Conservation (phyloP, 495 filamentous ascomycete species). For the Penicillium pulvis region DNA sequence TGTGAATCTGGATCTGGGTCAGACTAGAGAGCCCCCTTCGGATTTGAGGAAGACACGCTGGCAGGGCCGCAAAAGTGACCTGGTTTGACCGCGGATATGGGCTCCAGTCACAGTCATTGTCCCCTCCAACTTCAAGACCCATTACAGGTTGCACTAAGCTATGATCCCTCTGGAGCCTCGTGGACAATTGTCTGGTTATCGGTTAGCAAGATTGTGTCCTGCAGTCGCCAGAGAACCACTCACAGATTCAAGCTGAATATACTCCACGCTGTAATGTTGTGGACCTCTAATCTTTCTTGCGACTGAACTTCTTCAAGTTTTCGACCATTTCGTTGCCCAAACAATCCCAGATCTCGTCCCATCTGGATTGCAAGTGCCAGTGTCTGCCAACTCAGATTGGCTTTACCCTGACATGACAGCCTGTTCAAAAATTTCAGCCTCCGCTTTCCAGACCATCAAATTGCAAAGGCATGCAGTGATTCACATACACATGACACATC, state of each 20-base stretch:
- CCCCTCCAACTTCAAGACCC: conserved; percentile 19
- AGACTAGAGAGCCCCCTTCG: conserved; percentile 28
- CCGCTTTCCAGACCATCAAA: not conserved
- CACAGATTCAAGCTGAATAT: conserved; percentile 40
- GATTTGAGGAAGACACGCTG: conserved; percentile 35
- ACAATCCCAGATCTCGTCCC: conserved; percentile 36
- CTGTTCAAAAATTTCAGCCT: conserved; percentile 19
- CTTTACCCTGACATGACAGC: conserved; percentile 35
- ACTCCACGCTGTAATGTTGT: conserved; percentile 37
- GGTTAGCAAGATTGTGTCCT: not conserved
- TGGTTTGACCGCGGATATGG: conserved; percentile 46
- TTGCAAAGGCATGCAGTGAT: not conserved
- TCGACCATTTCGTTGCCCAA: conserved; percentile 16
- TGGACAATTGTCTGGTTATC: conserved; percentile 33
- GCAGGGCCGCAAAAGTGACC: conserved; percentile 29
- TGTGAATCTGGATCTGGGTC: conserved; percentile 28
- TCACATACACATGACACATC: conserved; percentile 41
- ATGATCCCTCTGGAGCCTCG: conserved; percentile 28
- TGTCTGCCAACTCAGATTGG: conserved; percentile 35
- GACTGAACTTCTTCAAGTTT: conserved; percentile 15
- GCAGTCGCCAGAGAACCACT: not conserved
- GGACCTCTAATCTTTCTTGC: conserved; percentile 26
- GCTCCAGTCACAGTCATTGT: conserved; percentile 33
- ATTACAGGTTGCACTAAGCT: conserved; percentile 26
- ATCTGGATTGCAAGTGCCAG: conserved; percentile 39